A percentile compares a stretch with the other conserved stretches of the same genome.
These are phyloP conservation scores for Zymoseptoria brevis DNA, from an alignment of 2,329 filamentous ascomycete species.

Conservation along the genomic window DNA sequence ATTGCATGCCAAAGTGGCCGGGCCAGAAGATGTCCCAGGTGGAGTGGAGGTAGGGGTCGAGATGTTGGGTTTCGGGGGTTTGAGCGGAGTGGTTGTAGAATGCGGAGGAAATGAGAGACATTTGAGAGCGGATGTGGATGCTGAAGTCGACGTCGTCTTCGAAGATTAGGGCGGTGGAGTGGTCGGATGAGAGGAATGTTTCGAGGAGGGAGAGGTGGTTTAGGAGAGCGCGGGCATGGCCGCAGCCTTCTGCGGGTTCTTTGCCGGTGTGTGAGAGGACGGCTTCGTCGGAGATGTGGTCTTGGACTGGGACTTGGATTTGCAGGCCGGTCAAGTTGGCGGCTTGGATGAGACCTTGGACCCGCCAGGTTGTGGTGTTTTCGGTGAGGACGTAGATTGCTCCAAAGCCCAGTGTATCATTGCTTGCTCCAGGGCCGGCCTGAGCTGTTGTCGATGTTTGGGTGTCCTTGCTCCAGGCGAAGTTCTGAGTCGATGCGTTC, in stretches of 20 bases:
- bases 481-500: not conserved
- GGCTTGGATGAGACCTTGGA: slow-evolving; percentile 5
- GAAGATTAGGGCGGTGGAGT: slow-evolving; percentile 34
- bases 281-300: not conserved
- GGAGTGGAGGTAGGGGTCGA: slow-evolving; percentile 10
- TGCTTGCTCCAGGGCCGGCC: slow-evolving; percentile 1
- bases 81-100: not conserved
- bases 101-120: slow-evolving; percentile 29
- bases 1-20: slow-evolving; percentile 26
- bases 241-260: not conserved
- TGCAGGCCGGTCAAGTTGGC: slow-evolving; percentile 3
- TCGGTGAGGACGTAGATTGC: slow-evolving; percentile 10
- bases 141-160: slow-evolving; percentile 39
- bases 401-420: slow-evolving; percentile 10
- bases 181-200: slow-evolving; percentile 30
- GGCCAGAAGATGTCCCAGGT: slow-evolving; percentile 26
- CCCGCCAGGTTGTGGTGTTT: slow-evolving; percentile 7
- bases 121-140: slow-evolving; percentile 29
- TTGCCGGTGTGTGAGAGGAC: not conserved
- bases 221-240: slow-evolving; percentile 1
- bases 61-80: not conserved
- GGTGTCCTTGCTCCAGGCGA: not conserved
- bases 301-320: slow-evolving; percentile 1
- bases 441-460: not conserved
- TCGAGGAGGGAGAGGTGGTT: slow-evolving; percentile 8